These are phyloP conservation scores for Samsoniella hepiali DNA, from an alignment of 2,329 filamentous ascomycete genomes.

Conservation along the genomic window DNA sequence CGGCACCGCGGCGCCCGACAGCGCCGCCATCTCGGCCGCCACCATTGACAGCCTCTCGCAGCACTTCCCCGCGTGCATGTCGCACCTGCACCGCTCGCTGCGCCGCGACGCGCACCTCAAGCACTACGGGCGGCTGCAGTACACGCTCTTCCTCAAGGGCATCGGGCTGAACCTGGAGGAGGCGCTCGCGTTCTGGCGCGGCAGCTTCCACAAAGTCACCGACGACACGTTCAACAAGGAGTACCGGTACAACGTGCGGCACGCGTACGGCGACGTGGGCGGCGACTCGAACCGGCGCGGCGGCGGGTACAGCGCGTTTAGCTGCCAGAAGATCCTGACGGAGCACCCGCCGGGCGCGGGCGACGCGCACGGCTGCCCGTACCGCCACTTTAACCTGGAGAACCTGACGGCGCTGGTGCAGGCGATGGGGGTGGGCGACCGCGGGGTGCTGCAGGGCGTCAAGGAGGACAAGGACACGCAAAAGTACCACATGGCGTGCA, in stretches of 20 bases:
- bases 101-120: conserved; percentile 88
- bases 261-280: conserved; percentile 91
- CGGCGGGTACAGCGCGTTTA: conserved; percentile 84
- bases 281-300: conserved; percentile 85
- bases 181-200: conserved; percentile 86
- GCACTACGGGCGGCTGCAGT: conserved; percentile 89
- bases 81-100: conserved; percentile 79
- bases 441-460: conserved; percentile 73
- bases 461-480: conserved; percentile 85
- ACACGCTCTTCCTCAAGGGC: conserved; percentile 94
- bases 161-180: conserved; percentile 92
- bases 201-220: conserved; percentile 77
- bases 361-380: conserved; percentile 94
- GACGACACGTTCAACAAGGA: conserved; percentile 97
- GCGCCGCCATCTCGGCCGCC: conserved; percentile 71
- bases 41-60: conserved; percentile 76
- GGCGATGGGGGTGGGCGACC: conserved; percentile 73
- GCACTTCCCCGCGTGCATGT: conserved; percentile 93
- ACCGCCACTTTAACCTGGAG: conserved; percentile 85
- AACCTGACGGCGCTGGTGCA: conserved; percentile 78
- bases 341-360: conserved; percentile 84
- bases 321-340: conserved; percentile 90
- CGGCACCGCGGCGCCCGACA: conserved; percentile 60
- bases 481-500: conserved; percentile 93
- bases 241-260: conserved; percentile 95